A percentile compares a stretch with the other conserved stretches of the same genome.
Evolutionary conservation across 2,329 filamentous ascomycete species (phyloP).

Genomic region (Penicillium sp.): DNA sequence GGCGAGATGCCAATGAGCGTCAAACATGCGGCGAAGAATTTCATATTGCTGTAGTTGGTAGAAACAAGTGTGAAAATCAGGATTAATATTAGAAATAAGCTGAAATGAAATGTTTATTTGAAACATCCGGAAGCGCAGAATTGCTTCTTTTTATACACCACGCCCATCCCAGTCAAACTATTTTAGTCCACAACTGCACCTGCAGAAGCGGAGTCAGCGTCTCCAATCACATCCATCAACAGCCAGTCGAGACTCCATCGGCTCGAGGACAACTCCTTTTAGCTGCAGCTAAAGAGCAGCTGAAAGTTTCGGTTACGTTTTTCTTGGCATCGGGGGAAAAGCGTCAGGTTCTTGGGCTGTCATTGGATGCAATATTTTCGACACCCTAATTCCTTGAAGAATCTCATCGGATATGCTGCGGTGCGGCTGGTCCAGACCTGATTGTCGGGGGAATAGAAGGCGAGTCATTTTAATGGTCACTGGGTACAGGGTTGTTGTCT

Average conservation of each 20-base stretch:
- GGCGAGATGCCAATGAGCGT: neutral
- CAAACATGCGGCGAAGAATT: neutral
- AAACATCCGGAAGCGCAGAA: neutral
- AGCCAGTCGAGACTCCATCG: neutral
- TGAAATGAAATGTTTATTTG: no score
- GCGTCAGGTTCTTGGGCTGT: neutral
- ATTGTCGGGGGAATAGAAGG: neutral
- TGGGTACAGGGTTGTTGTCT: neutral
- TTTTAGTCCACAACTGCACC: neutral
- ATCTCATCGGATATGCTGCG: neutral
- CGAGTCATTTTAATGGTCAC: neutral
- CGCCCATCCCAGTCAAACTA: neutral
- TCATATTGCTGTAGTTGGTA: constrained; percentile 4
- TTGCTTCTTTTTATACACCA: constrained; percentile 2
- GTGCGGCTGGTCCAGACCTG: neutral
- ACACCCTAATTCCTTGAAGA: neutral
- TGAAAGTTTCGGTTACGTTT: neutral
- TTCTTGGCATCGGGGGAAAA: constrained; percentile 8
- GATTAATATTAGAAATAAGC: no score
- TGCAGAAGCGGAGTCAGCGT: constrained; percentile 1
- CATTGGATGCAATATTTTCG: neutral
- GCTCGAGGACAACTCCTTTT: neutral
- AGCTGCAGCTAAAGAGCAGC: neutral
- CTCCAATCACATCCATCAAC: constrained; percentile 4
- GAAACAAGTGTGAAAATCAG: neutral